These are phyloP conservation scores for Agaricales sp. DNA, from an alignment of 1,284 basidiomycete species.

Conservation along the genomic window DNA sequence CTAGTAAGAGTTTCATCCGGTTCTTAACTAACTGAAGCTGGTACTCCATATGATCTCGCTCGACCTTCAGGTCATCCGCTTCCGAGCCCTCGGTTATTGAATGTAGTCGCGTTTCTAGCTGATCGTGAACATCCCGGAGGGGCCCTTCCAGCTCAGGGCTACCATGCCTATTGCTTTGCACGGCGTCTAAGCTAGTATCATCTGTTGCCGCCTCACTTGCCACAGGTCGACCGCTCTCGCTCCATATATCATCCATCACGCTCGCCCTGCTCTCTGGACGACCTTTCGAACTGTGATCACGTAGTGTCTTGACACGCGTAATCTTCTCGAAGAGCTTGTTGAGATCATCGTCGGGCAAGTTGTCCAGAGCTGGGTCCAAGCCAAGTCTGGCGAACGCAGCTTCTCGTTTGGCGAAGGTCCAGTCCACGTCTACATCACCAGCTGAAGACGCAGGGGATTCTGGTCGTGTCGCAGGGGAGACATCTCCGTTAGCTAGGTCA, in stretches of 20 bases:
- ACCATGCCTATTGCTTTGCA: conserved; percentile 40
- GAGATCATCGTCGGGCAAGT: conserved; percentile 85
- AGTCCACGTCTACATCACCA: conserved; percentile 75
- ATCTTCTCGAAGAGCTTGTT: conserved; percentile 91
- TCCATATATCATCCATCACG: conserved; percentile 79
- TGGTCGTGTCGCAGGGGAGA: conserved; percentile 50
- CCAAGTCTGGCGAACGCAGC: conserved; percentile 79
- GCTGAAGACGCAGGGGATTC: conserved; percentile 64
- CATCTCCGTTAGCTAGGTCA: conserved; percentile 44
- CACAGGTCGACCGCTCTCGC: conserved; percentile 65
- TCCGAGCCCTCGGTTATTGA: conserved; percentile 65
- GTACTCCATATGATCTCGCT: conserved; percentile 87
- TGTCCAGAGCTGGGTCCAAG: conserved; percentile 79
- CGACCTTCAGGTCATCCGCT: conserved; percentile 74
- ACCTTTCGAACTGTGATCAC: conserved; percentile 61
- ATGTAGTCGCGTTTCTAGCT: conserved; percentile 62
- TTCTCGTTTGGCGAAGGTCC: conserved; percentile 89
- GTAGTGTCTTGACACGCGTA: conserved; percentile 84
- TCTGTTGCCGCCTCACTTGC: conserved; percentile 72
- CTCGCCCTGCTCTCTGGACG: conserved; percentile 80
- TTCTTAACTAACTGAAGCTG: conserved; percentile 73
- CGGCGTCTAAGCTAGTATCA: conserved; percentile 72
- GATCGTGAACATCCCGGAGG: conserved; percentile 59
- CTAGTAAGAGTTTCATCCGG: conserved; percentile 76
- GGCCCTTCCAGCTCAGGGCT: conserved; percentile 57